These are phyloP conservation scores for Leersia perrieri DNA, from an alignment of 176 grass and related monocot species.

Conservation along the genomic window DNA sequence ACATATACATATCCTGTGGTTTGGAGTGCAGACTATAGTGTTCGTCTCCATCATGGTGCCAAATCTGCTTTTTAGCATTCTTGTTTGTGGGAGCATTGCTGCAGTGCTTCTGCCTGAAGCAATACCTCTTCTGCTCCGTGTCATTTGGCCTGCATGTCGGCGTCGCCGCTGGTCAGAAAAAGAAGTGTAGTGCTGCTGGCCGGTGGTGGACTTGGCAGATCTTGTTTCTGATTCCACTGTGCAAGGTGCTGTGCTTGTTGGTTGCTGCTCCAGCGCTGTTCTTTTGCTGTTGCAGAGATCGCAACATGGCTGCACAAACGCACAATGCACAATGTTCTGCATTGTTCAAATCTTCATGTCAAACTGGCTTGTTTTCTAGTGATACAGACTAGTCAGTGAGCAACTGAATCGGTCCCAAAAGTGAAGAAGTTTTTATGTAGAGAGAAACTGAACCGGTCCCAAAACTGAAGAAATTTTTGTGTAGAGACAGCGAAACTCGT, in stretches of 20 bases:
- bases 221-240: not conserved
- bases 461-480: not conserved
- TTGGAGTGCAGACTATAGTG: not conserved
- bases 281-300: slow-evolving; percentile 23
- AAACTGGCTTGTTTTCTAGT: slow-evolving; percentile 6
- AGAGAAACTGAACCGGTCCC: not conserved
- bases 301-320: slow-evolving; percentile 5
- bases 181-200: not conserved
- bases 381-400: not conserved
- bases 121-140: not conserved
- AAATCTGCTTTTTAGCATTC: not conserved
- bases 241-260: not conserved
- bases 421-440: not conserved
- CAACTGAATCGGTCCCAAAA: not conserved
- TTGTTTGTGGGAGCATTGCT: not conserved
- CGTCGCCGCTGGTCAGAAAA: slow-evolving; percentile 4
- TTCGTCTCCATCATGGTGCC: not conserved
- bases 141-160: slow-evolving; percentile 15
- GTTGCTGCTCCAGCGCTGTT: not conserved
- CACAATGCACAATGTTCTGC: not conserved
- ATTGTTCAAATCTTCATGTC: not conserved
- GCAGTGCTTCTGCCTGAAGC: not conserved
- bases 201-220: slow-evolving; percentile 36
- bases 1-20: not conserved
- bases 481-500: not conserved